Conservation (phyloP, 2,329 filamentous ascomycete species). For the Cytospora piceae region DNA sequence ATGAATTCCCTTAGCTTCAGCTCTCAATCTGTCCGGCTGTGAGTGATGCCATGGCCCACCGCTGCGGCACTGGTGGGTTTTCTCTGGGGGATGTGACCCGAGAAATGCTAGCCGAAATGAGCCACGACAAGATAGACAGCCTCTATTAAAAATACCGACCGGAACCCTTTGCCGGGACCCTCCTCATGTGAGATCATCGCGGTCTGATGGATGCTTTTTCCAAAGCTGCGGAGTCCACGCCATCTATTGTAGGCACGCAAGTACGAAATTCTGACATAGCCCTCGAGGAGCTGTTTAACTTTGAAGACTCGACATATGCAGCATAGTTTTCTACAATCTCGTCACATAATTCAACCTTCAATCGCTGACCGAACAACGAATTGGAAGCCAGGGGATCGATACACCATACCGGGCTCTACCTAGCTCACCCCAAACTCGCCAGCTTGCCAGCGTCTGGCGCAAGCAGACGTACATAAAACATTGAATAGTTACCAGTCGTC, state of each 20-base stretch:
- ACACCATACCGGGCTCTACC: constrained; percentile 11
- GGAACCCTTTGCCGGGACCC: constrained; percentile 1
- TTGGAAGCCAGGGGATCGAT: constrained; percentile 12
- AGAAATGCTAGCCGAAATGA: constrained; percentile 29
- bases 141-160: constrained; percentile 9
- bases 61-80: constrained; percentile 29
- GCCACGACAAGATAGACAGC: constrained; percentile 12
- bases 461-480: neutral
- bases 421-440: constrained; percentile 1
- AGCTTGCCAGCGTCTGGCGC: constrained; percentile 1
- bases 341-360: constrained; percentile 17
- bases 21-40: neutral
- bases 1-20: neutral
- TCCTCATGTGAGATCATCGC: neutral
- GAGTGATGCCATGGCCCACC: constrained; percentile 5
- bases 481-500: constrained; percentile 4
- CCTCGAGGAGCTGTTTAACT: constrained; percentile 4
- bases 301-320: neutral
- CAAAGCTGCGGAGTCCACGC: neutral
- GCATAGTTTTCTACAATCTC: constrained; percentile 1
- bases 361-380: constrained; percentile 29
- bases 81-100: constrained; percentile 30
- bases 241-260: neutral
- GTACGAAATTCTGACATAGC: neutral
- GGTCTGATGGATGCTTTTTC: neutral